Conservation (phyloP, 1,284 basidiomycete genomes). For the Marasmius oreades region DNA sequence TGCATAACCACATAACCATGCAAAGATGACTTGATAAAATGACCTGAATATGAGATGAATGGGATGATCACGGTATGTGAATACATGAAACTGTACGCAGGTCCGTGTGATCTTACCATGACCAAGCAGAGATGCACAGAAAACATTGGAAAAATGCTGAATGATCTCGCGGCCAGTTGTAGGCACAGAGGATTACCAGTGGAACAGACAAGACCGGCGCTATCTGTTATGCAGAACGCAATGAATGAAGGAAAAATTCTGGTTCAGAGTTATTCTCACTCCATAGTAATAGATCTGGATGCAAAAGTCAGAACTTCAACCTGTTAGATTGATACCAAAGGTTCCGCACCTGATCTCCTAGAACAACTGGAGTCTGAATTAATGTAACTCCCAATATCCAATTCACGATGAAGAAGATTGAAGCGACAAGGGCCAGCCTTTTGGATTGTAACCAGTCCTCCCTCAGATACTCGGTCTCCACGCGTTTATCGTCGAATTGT, state of each 20-base stretch:
- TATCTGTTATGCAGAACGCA: conserved; percentile 9
- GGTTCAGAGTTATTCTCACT: conserved; percentile 25
- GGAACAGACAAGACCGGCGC: conserved; percentile 22
- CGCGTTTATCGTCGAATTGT: conserved; percentile 41
- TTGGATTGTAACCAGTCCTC: conserved; percentile 24
- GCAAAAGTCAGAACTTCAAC: neutral
- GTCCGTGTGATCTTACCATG: conserved; percentile 36
- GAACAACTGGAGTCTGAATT: conserved; percentile 39
- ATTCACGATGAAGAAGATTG: conserved; percentile 54
- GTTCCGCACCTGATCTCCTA: conserved; percentile 35
- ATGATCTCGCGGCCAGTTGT: conserved; percentile 50
- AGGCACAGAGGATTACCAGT: conserved; percentile 42
- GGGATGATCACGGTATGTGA: neutral
- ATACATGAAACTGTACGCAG: neutral
- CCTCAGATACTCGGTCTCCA: conserved; percentile 42
- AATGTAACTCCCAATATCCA: conserved; percentile 50
- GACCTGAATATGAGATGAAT: conserved; percentile 25
- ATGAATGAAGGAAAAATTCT: neutral
- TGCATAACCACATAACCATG: conserved; percentile 45
- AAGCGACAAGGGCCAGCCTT: conserved; percentile 51
- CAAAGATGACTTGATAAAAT: conserved; percentile 30
- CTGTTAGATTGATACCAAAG: neutral
- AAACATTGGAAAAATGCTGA: conserved; percentile 48
- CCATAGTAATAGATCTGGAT: conserved; percentile 48
- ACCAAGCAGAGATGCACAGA: conserved; percentile 47